phyloP scores from a whole-genome alignment of 2,329 filamentous ascomycete genomes.

The Paraphaeosphaeria sporulosa region DNA sequence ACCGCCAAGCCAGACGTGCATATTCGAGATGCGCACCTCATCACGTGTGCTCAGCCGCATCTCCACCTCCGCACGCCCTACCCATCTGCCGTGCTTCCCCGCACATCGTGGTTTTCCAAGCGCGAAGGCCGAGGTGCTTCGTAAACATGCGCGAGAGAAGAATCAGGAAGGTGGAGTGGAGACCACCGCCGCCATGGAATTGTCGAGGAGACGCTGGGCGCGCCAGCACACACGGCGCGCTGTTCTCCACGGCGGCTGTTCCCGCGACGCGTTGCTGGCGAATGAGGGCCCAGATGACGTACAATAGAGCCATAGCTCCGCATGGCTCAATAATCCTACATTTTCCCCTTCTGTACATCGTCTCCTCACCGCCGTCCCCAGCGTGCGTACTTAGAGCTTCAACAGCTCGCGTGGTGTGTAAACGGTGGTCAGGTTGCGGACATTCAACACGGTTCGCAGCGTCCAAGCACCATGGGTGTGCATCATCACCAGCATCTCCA shows the following conservation, averaged over 20 bases:
- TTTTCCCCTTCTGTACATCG: not conserved
- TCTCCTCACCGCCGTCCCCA: conserved; percentile 4
- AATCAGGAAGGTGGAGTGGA: conserved; percentile 2
- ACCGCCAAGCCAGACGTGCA: conserved; percentile 8
- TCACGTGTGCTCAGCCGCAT: conserved; percentile 12
- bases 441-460: conserved; percentile 6
- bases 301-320: conserved; percentile 3
- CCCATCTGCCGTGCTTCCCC: conserved; percentile 9
- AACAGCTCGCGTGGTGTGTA: conserved; percentile 2
- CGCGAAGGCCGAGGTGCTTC: conserved; percentile 9
- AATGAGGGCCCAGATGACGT: conserved; percentile 6
- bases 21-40: not conserved
- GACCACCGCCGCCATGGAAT: too few relatives aligned
- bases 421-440: not conserved
- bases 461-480: conserved; percentile 2
- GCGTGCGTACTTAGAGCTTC: conserved; percentile 6
- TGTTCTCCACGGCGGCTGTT: not conserved
- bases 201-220: not conserved
- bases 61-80: not conserved
- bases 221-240: conserved; percentile 1
- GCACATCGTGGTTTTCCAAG: not conserved
- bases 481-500: not conserved
- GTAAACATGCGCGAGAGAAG: not conserved
- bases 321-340: conserved; percentile 9
- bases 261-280: conserved; percentile 6